A percentile compares a stretch with the other conserved stretches of the same genome.
These are phyloP conservation scores for Hygrophila difformis DNA, from an alignment of 257 asterid genomes.

Conservation along the genomic window DNA sequence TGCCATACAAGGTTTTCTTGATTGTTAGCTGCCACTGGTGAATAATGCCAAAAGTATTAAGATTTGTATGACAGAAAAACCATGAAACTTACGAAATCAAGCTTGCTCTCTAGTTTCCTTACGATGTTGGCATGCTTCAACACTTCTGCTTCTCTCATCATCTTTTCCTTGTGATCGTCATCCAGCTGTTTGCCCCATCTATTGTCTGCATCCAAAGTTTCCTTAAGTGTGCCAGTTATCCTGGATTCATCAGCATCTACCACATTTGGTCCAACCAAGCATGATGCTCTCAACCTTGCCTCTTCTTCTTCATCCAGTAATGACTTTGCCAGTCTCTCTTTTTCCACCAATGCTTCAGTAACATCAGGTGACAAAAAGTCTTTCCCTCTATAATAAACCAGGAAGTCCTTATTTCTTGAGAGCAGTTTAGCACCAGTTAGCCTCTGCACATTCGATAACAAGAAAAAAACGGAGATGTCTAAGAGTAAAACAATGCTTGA, in stretches of 20 bases:
- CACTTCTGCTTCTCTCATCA: conserved; percentile 76
- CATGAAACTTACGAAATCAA: conserved; percentile 52
- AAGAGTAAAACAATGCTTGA: too few species aligned
- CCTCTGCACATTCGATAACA: conserved; percentile 37
- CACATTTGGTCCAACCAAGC: conserved; percentile 27
- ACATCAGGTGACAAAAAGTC: conserved; percentile 82
- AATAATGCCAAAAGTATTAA: background rate
- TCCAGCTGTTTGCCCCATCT: conserved; percentile 79
- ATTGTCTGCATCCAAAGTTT: conserved; percentile 74
- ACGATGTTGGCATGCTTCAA: conserved; percentile 68
- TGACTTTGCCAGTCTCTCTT: conserved; percentile 70
- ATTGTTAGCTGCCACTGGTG: background rate
- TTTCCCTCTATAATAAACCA: conserved; percentile 89
- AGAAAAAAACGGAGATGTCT: conserved; percentile 4
- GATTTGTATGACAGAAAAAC: conserved; percentile 4
- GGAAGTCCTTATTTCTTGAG: conserved; percentile 88
- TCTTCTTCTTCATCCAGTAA: conserved; percentile 92
- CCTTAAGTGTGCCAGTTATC: conserved; percentile 78
- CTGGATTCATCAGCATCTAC: conserved; percentile 32
- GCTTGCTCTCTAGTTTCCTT: conserved; percentile 78
- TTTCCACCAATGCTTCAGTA: conserved; percentile 78
- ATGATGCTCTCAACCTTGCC: conserved; percentile 61
- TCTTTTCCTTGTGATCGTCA: conserved; percentile 42
- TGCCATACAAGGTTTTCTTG: background rate
- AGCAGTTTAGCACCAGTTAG: conserved; percentile 81